Evolutionary conservation across 805 yeast genomes (phyloP), one percentile per base, ranked within the genome.

Genomic region (Ogataea degrootiae): DNA sequence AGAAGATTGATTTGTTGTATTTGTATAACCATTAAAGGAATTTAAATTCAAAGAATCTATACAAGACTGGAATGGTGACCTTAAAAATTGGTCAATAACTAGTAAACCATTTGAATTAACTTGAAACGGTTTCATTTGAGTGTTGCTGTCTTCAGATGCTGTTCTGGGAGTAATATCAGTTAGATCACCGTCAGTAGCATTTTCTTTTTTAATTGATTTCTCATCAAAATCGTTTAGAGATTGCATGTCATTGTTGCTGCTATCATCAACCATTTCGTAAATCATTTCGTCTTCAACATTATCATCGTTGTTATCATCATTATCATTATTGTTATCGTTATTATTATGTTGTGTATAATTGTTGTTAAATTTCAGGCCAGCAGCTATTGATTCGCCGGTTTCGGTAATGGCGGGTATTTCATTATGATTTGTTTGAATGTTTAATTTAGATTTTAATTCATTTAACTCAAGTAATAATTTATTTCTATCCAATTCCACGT

Each of bases 401-500:
- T 23, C 38, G 6, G 44, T 35, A 7, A 44, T 23, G 14, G 41
- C 37, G 6, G 23, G 33, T 12, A 16, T n/a, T 21, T n/a, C 34
- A 31, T 16, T 29, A 3, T 17, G 19, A 36, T 26, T 26, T 26
- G 22, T 29, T 45, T 44, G 37, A 6, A 35, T 36, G 38, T 34
- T 39, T 23, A 56, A 41, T 15, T 47, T 50, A 23, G 42, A 41
- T 51, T 57, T 62, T 34, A 67, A 48, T 15, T 54, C 48, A 29
- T 63, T 66, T 39, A 69, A 47, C 44, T 70, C 73, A 4, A 67
- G 48, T 41, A 69, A 60, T 39, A 78, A 60, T 43, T 61, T 61
- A 37, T 71, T 67, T 47, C 77, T 69, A 49, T 78, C 83, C 40
- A 77, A 76, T 59, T 85, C 90, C 46, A 85, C 67, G 34, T 74